Conservation (phyloP, 495 filamentous ascomycete species). For the Penicillium nucicola region DNA sequence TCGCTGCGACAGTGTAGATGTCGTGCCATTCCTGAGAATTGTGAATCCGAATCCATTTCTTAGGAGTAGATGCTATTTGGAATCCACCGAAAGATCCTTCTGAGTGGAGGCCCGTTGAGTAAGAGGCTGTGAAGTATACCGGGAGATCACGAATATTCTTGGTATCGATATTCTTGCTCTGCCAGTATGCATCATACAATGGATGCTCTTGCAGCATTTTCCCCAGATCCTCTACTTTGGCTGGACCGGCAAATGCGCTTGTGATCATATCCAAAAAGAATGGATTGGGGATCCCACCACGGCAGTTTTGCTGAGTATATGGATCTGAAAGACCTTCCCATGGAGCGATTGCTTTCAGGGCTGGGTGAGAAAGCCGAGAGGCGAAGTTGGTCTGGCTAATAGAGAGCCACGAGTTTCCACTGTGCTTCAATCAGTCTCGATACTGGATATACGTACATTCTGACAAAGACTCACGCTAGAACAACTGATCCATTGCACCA, state of each 20-base stretch:
- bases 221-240: constrained; percentile 6
- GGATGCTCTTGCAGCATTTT: constrained; percentile 11
- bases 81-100: constrained; percentile 15
- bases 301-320: constrained; percentile 22
- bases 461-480: constrained; percentile 1
- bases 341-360: constrained; percentile 37
- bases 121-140: constrained; percentile 22
- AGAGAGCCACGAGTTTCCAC: constrained; percentile 27
- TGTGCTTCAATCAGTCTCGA: background rate
- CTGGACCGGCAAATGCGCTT: constrained; percentile 1
- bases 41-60: constrained; percentile 34
- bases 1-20: constrained; percentile 15
- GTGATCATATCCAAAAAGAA: constrained; percentile 6
- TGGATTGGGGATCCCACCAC: constrained; percentile 13
- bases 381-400: constrained; percentile 34
- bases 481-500: constrained; percentile 24
- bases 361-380: constrained; percentile 28
- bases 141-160: constrained; percentile 17
- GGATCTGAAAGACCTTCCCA: constrained; percentile 38
- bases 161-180: constrained; percentile 14
- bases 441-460: too few species aligned
- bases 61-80: background rate
- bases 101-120: constrained; percentile 17
- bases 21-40: constrained; percentile 34
- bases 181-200: constrained; percentile 17